A percentile compares a stretch with the other conserved stretches of the same genome.
Conservation (phyloP, 148 eudicot genomes). For the Silene uniflora region DNA sequence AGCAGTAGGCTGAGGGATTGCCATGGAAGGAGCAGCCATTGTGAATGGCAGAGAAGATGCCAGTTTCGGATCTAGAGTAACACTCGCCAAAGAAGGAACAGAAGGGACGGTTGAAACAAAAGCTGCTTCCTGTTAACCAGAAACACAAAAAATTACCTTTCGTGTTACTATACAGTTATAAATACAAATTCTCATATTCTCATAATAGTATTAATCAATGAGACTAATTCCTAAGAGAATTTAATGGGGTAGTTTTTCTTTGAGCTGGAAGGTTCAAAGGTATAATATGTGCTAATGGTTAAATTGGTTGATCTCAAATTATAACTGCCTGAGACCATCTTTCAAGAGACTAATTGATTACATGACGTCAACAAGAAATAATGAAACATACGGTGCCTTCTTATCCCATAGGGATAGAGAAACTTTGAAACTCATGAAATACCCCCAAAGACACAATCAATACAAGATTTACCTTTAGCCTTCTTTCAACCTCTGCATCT, state of each 20-base stretch:
- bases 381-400: background rate
- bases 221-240: no score
- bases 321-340: no score
- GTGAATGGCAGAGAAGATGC: slow-evolving; percentile 42
- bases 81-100: slow-evolving; percentile 31
- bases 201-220: no score
- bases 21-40: slow-evolving; percentile 41
- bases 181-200: no score
- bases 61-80: slow-evolving; percentile 56
- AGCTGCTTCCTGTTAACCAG: slow-evolving; percentile 60
- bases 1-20: slow-evolving; percentile 43
- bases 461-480: slow-evolving; percentile 59
- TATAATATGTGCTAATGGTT: no score
- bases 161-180: no score
- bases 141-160: background rate
- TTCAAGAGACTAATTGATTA: no score
- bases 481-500: slow-evolving; percentile 83
- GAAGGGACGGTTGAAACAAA: slow-evolving; percentile 48
- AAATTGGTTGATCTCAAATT: no score
- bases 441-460: background rate
- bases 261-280: no score
- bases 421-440: background rate
- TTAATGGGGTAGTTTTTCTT: no score
- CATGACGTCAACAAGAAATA: background rate
- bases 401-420: background rate